These are phyloP conservation scores for Oidiodendron maius DNA, from an alignment of 495 filamentous ascomycete species.

Conservation along the genomic window DNA sequence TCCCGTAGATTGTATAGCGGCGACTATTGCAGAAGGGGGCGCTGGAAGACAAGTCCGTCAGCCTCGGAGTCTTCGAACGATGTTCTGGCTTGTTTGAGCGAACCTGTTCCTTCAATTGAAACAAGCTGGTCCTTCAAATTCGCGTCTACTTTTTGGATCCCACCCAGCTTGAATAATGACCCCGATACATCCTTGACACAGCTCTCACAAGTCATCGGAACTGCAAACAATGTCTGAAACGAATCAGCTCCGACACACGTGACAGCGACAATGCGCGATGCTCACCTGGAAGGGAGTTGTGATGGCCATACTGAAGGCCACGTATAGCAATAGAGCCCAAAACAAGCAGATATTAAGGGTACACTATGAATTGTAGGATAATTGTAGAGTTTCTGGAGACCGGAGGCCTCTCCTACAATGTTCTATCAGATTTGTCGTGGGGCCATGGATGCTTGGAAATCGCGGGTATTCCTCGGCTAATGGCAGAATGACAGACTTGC, in stretches of 20 bases:
- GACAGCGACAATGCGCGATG: conserved; percentile 3
- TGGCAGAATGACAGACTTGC: background rate
- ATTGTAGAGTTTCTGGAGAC: background rate
- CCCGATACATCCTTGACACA: conserved; percentile 81
- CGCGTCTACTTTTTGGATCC: conserved; percentile 62
- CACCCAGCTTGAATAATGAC: conserved; percentile 66
- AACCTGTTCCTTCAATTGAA: conserved; percentile 61
- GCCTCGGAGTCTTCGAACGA: background rate
- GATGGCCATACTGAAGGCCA: conserved; percentile 23
- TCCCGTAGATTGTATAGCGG: conserved; percentile 82
- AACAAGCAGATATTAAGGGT: too few relatives aligned
- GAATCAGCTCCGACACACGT: conserved; percentile 12
- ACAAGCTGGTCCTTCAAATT: conserved; percentile 64
- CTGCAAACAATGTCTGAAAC: conserved; percentile 81
- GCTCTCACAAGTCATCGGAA: conserved; percentile 82
- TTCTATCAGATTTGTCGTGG: conserved; percentile 8
- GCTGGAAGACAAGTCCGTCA: conserved; percentile 36
- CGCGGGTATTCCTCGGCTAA: conserved; percentile 10
- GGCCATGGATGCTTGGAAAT: conserved; percentile 25
- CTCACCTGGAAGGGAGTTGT: conserved; percentile 26
- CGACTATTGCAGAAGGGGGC: conserved; percentile 80
- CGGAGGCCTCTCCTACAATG: background rate
- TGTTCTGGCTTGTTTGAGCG: conserved; percentile 9
- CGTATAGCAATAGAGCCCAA: too few relatives aligned
- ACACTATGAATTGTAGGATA: too few relatives aligned